Evolutionary conservation across 495 filamentous ascomycete genomes (phyloP), one percentile per base, ranked within the genome.

Genomic region (Arthonia radiata): DNA sequence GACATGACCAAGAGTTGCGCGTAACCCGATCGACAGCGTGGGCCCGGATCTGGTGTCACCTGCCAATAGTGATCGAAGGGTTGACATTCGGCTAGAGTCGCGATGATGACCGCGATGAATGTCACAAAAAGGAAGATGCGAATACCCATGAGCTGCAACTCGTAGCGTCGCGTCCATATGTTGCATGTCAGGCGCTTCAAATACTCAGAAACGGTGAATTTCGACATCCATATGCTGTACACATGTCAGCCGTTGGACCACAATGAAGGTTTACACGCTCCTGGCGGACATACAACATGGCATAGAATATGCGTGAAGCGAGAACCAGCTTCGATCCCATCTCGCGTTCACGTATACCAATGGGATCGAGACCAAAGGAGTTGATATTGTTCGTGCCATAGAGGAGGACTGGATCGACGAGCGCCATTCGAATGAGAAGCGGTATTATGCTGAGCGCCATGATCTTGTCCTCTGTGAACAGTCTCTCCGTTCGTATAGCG

Each of bases 11-110:
- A 51, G 15, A 94, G 62, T 36, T 93, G 77, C 17, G 64, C 71
- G 39, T 74, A 83, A 15, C 76, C 80, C 40, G 70, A 62, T 15
- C 86, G 68, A 49, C 86, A 97, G 34, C 60, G 56, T 8, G 74
- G 66, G 14, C 78, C 80, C 12, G 86, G 82, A 40, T 91, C 79
- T 5, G 86, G 86, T 13, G 67, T 47, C 4, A 93, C 78, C 45
- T 91, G 81, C 80, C 79, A 93, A 52, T 90, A 83, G 43, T 80
- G 66, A 29, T 44, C 25, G 37, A 90, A 76, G 11, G 86, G 82
- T 17, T 67, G 69, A 44, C 86, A 97, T 52, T 93, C 83, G 22
- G 60, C 56, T 16, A 97, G 52, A 10, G 79, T 77, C 10, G 73
- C 65, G 34, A 92, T 67, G 17, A 92, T 48, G 7, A 83, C 69